Base-by-base conservation (phyloP, 202 grass and related monocot genomes). In the Brachypodium distachyon region DNA sequence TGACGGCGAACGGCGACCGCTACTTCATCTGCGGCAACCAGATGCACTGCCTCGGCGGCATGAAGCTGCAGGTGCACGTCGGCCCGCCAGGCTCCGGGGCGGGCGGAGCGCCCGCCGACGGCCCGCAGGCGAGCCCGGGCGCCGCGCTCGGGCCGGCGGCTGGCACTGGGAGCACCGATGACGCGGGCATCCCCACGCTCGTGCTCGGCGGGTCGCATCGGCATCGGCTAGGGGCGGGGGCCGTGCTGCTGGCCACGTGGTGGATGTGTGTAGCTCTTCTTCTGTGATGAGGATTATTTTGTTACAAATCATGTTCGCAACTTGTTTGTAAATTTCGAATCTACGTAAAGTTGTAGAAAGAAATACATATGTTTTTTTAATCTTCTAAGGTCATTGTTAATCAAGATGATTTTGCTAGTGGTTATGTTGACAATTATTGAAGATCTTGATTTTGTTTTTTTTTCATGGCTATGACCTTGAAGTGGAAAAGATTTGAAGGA, bases 21-120 rank as follows among this genome's bases (percentile, higher is more conserved):
- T 87, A 89, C 88, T 97, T 94, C 88, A 66, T 94, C 65, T 90
- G 84, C 52, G 84, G 79, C 36, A 47, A 70, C 46, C 22, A 81
- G 49, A 74, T 87, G 49, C 86, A 97, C 82, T 93, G 91, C 78
- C 70, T 93, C 39, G 74, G 87, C n/a, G 91, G 91, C 67, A 86
- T 93, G 91, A 86, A 73, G 63, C 63, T 93, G 56, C 84, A 86
- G n/a, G 82, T 93, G 50, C 79, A 60, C 54, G 78, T 91, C 55
- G 61, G 8, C 46, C 25, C 51, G 51, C 51, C 51, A 54, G 65
- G 65, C 4, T n/a, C 65, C 26, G 10, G 39, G 0, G 4, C 65
- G 1, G 25, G 66, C 0, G 84, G 48, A 17, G 72, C 74, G 25
- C 69, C 86, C 9, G 76, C 39, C 6, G 77, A 10, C 42, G 12